Evolutionary conservation across 805 yeast species (phyloP), one percentile per base, ranked within the genome.

Genomic region (Candida vartiovaarae): DNA sequence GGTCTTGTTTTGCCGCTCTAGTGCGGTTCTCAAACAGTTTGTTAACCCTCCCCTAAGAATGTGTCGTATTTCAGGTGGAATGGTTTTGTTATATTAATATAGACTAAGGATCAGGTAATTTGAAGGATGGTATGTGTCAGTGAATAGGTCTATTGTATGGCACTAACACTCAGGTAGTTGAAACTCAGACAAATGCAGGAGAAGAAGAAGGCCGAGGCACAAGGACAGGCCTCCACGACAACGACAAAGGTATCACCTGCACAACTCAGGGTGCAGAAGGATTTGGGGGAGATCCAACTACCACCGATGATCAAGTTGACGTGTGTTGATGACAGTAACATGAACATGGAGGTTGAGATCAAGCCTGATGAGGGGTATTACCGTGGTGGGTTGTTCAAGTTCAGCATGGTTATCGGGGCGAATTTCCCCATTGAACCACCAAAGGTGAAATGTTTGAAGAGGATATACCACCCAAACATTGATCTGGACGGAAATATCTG

Each of bases 361-460:
- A 57, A 51, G 23, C 95, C 96, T 3, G 79, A 74, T 43, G 84
- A 81, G 54, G 96, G 96, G 6, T 74, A 72, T 56, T 87, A 87
- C 57, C 59, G 65, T 37, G 70, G 72, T n/a, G 95, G 95, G 1
- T 53, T 47, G n/a, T 86, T 91, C 64, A 60, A 60, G 23, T 91
- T 91, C 61, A 67, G 70, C n/a, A 76, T 90, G 38, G 68, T 66
- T 30, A 71, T 90, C 34, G 76, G 78, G 39, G 79, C 78, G 34
- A 81, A 79, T 52, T 91, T 81, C 63, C 99, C 99, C 2, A 93
- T 90, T 45, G 93, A 85, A 40, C 89, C 97, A 7, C 99, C 99
- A 8, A 84, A 80, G 57, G 88, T 89, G 43, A 73, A 75, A 52
- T 84, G 95, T 54, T 42, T 70, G 29, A 75, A 80, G 42, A 80